phyloP scores from a whole-genome alignment of 495 filamentous ascomycete genomes.

The Podospora conica region DNA sequence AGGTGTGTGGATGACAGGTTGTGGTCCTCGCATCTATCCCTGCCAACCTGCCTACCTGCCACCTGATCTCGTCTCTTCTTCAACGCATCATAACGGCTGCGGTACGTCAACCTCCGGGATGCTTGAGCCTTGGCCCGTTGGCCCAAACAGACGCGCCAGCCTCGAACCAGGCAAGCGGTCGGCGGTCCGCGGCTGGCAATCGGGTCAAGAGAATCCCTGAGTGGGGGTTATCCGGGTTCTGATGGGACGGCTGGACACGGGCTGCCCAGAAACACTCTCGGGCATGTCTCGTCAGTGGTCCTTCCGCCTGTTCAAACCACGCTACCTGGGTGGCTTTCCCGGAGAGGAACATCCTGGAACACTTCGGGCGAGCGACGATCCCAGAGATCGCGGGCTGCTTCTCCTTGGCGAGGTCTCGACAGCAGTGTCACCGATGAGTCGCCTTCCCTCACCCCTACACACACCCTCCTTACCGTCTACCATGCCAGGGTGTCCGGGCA shows the following conservation, averaged over 20 bases:
- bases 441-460: neutral
- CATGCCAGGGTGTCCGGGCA: neutral
- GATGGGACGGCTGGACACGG: slow-evolving; percentile 4
- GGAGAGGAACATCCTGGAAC: slow-evolving; percentile 1
- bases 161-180: neutral
- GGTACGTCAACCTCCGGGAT: slow-evolving; percentile 7
- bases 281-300: neutral
- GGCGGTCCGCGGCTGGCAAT: neutral
- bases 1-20: slow-evolving; percentile 6
- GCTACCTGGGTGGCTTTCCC: neutral
- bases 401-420: slow-evolving; percentile 7
- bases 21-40: slow-evolving; percentile 4
- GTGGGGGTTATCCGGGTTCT: slow-evolving; percentile 10
- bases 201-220: neutral
- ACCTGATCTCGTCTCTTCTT: slow-evolving; percentile 2
- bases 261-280: slow-evolving; percentile 5
- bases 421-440: neutral
- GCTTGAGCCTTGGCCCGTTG: neutral
- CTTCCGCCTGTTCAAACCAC: slow-evolving; percentile 1
- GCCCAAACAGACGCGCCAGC: neutral
- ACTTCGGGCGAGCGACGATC: neutral
- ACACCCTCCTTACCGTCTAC: neutral
- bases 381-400: slow-evolving; percentile 1
- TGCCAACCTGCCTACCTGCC: slow-evolving; percentile 6
- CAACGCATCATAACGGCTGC: slow-evolving; percentile 5